Conservation (phyloP, 164 flowering plant species). For the Nymphaea colorata region DNA sequence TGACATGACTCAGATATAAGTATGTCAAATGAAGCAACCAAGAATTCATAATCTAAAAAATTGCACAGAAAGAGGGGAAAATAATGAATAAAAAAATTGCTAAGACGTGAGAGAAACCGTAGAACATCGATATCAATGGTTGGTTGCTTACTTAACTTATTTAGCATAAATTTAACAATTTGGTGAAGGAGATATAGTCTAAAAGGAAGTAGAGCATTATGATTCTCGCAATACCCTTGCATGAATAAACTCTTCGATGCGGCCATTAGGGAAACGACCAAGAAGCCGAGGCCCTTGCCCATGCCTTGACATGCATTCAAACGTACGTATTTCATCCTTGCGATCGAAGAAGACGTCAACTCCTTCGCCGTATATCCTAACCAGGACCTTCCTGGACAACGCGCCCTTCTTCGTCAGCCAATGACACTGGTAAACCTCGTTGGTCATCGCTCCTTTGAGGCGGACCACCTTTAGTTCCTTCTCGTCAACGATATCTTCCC, state of each 20-base stretch:
- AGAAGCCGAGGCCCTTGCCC: conserved; percentile 76
- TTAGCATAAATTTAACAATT: no score
- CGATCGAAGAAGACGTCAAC: conserved; percentile 73
- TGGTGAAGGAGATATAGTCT: background rate
- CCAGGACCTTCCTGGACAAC: conserved; percentile 41
- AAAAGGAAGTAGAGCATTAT: background rate
- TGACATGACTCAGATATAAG: no score
- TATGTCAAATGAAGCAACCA: no score
- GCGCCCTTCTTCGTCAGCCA: conserved; percentile 42
- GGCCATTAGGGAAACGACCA: conserved; percentile 53
- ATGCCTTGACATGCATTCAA: conserved; percentile 66
- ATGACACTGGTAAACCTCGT: conserved; percentile 64
- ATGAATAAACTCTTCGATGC: conserved; percentile 79
- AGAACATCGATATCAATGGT: no score
- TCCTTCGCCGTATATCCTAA: conserved; percentile 77
- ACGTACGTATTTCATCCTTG: conserved; percentile 51
- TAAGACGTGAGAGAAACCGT: no score
- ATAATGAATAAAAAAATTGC: no score
- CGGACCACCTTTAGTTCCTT: conserved; percentile 44
- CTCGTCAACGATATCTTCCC: conserved; percentile 48
- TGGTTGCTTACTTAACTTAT: no score
- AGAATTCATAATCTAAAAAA: no score
- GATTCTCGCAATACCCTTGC: conserved; percentile 40
- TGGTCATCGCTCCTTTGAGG: conserved; percentile 83
- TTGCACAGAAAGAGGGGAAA: no score